A percentile compares a stretch with the other conserved stretches of the same genome.
Conservation (phyloP, 257 asterid species). For the Solanum paucissectum region DNA sequence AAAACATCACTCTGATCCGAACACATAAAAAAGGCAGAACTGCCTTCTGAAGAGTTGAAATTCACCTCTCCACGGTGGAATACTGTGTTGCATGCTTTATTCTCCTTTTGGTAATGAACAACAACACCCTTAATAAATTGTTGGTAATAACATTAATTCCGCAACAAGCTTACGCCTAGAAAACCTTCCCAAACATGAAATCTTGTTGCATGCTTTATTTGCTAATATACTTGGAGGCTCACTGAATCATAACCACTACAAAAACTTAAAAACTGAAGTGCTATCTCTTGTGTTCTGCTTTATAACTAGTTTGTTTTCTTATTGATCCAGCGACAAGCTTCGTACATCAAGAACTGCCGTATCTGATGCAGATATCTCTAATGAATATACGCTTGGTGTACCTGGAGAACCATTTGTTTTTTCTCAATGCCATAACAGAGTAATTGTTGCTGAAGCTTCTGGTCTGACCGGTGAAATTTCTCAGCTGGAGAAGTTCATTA, state of each 20-base stretch:
- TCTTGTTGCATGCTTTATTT: neutral
- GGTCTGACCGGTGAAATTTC: constrained; percentile 53
- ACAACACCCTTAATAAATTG: neutral
- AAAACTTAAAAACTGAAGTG: neutral
- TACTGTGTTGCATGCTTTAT: neutral
- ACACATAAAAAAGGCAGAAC: neutral
- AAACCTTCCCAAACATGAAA: neutral
- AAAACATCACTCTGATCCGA: neutral
- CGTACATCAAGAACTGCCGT: constrained; percentile 79
- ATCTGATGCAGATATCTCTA: constrained; percentile 66
- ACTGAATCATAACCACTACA: neutral
- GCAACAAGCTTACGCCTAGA: neutral
- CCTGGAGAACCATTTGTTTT: constrained; percentile 71
- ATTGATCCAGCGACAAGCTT: constrained; percentile 61
- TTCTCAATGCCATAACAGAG: constrained; percentile 67
- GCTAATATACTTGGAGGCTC: neutral
- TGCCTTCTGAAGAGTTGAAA: neutral
- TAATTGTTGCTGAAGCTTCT: constrained; percentile 64
- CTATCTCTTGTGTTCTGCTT: neutral
- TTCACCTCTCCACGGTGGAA: neutral
- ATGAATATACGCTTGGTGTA: constrained; percentile 54
- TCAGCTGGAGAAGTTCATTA: constrained; percentile 62
- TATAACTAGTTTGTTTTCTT: neutral
- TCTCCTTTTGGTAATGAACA: neutral
- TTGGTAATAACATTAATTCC: neutral